Conservation (phyloP, 2,329 filamentous ascomycete genomes). For the Phialophora expanda region DNA sequence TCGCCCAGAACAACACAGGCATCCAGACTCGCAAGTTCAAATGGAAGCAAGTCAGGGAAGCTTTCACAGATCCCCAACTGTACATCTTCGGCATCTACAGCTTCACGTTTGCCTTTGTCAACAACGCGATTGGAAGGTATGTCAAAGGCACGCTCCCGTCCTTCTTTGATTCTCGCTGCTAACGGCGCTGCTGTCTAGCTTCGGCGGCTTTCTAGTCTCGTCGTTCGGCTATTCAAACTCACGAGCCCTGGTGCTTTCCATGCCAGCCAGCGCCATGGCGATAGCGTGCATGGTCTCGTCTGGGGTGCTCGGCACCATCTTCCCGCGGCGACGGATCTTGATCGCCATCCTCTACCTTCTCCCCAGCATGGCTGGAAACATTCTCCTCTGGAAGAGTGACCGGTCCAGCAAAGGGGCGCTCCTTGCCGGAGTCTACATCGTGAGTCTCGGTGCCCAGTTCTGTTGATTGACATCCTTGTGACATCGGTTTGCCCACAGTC, state of each 20-base stretch:
- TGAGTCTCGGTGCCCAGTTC: background rate
- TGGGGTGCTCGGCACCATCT: constrained; percentile 12
- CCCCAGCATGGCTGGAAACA: constrained; percentile 20
- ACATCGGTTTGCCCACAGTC: constrained; percentile 7
- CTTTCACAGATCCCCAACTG: constrained; percentile 68
- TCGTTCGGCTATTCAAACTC: constrained; percentile 21
- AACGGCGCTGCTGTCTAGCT: background rate
- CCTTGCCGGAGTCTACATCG: constrained; percentile 19
- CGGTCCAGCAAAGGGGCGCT: constrained; percentile 22
- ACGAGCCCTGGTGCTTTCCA: constrained; percentile 19
- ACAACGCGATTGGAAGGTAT: constrained; percentile 52
- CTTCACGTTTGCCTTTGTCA: constrained; percentile 56
- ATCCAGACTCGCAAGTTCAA: constrained; percentile 63
- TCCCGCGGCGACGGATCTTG: constrained; percentile 17
- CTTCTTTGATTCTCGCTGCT: background rate
- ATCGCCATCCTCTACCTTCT: constrained; percentile 23
- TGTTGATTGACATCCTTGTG: background rate
- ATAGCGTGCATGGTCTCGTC: constrained; percentile 21
- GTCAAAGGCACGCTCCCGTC: background rate
- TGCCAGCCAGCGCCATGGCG: constrained; percentile 19
- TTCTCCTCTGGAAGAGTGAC: constrained; percentile 24
- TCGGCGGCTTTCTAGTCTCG: constrained; percentile 19
- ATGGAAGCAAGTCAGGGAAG: constrained; percentile 60
- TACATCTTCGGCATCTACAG: constrained; percentile 56
- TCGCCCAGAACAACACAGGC: constrained; percentile 66